Base-by-base conservation (phyloP, 2,329 filamentous ascomycete species). In the Rhinocladiella mackenziei region DNA sequence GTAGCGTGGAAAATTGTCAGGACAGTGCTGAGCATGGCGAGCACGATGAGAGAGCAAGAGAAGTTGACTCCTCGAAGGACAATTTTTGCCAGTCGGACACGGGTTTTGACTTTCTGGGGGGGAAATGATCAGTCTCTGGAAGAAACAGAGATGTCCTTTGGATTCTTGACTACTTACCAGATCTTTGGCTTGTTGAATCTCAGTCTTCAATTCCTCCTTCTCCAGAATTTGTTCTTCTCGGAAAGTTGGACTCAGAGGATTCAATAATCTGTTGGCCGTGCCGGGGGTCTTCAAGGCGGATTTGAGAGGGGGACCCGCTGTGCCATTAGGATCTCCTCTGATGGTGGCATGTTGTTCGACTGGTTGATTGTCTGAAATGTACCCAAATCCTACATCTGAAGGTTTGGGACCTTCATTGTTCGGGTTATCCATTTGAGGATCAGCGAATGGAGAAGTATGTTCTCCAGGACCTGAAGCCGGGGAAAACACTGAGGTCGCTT, bases 31-130 rank as follows among this genome's bases (percentile, higher is more conserved):
- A 98, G 73, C 79, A 98, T 91, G 51, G 89, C 76, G 45, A 98
- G 77, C 55, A 98, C 87, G 63, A 98, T 96, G 49, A 97, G 76
- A 65, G 86, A 91, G 74, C 92, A 98, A 66, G 87, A 89, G 67
- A 98, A 97, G 75, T 91, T 96, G 69, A 97, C 86, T 44, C 88
- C 84, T 55, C 92, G 84, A n/a, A 98, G 81, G 51, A 94, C 80
- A 58, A 97, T 83, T 73, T 98, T 98, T 57, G 91, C 92, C 67
- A 97, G 76, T 34, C 92, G 82, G 23, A 97, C 89, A 56, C 88
- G 81, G 25, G 83, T 83, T 72, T 96, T 97, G 65, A 94, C 80
- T 83, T 86, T 94, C 91, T 95, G 56, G 57, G 20, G 5, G 19
- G 11, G 36, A 38, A 18, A n/a, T n/a, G n/a, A n/a, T n/a, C n/a